phyloP scores from a whole-genome alignment of 2,329 filamentous ascomycete genomes.

The Aspergillus cejpii region DNA sequence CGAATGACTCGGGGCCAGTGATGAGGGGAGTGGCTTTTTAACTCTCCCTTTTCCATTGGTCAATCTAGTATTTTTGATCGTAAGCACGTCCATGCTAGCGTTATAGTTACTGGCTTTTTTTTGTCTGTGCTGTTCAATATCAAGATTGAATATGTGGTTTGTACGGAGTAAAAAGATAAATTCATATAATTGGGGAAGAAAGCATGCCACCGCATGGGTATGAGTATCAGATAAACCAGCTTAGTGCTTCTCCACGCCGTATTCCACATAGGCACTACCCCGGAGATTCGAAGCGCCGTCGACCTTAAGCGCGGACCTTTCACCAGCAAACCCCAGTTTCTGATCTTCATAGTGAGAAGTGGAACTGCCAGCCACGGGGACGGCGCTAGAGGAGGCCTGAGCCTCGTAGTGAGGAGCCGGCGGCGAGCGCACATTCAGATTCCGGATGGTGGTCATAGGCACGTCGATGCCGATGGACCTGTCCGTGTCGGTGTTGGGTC shows the following conservation, averaged over 20 bases:
- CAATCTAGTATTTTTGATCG: too few relatives aligned
- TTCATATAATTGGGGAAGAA: too few relatives aligned
- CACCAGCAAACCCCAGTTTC: constrained; percentile 41
- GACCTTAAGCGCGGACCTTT: constrained; percentile 29
- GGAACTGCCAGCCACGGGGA: constrained; percentile 3
- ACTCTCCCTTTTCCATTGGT: too few relatives aligned
- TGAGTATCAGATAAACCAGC: not conserved
- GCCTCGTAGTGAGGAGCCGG: constrained; percentile 25
- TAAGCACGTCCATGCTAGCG: too few relatives aligned
- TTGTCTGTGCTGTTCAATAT: too few relatives aligned
- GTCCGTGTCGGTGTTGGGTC: too few relatives aligned
- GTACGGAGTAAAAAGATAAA: too few relatives aligned
- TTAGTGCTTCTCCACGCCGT: constrained; percentile 29
- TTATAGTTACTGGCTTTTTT: too few relatives aligned
- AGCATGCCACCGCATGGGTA: too few relatives aligned
- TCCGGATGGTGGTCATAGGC: constrained; percentile 31
- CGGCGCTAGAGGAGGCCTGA: not conserved
- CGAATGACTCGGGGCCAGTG: too few relatives aligned
- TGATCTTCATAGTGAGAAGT: constrained; percentile 30
- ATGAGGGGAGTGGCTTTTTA: too few relatives aligned
- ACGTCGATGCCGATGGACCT: constrained; percentile 36
- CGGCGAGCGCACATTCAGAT: constrained; percentile 7
- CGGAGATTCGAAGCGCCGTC: constrained; percentile 20
- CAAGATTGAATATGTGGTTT: too few relatives aligned
- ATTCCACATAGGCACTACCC: constrained; percentile 36